Evolutionary conservation across 192 early-diverging fungal genomes (phyloP), one percentile per base, ranked within the genome.

Genomic region (Paraglomus occultum): DNA sequence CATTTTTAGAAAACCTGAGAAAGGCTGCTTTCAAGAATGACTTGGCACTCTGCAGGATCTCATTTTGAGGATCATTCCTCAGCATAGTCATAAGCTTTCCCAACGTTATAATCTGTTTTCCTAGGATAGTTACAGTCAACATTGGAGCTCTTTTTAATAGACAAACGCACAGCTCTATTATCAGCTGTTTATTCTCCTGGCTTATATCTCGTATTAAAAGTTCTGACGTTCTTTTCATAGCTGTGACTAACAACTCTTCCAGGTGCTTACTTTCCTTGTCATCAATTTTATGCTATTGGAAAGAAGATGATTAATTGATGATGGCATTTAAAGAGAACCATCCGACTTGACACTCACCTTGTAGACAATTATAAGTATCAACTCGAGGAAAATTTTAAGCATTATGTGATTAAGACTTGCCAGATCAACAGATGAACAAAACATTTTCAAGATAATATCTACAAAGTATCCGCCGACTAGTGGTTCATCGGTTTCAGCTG

Each of bases 161-260:
- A 1, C 78, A 76, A 17, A 76, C 77, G 9, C 79, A 77, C 38
- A 87, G 82, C 44, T 84, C 79, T 2, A 87, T 71, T 0, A 80
- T 79, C 45, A 87, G 60, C 18, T 82, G 63, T 42, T 81, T 87
- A 57, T 84, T 87, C 67, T 87, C 85, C 43, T 87, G 83, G 4
- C 78, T 79, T 23, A 82, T 73, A 11, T 82, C 73, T 52, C 73
- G 65, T 2, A 49, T 60, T 9, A 82, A 48, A 39, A 82, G 60
- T 45, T 82, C 80, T 18, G 73, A 77, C 10, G 75, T 69, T 75
- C 75, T 76, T 39, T 74, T 76, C 73, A 79, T 79, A 5, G 76
- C 71, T 6, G 44, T 65, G 5, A 77, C 71, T 15, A 82, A 67
- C 9, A 40, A 70, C 12, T 79, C 63, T 54, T 82, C 78, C 42